Evolutionary conservation across 2,329 filamentous ascomycete genomes (phyloP), one percentile per base, ranked within the genome.

Genomic region (Penicillium sp.): DNA sequence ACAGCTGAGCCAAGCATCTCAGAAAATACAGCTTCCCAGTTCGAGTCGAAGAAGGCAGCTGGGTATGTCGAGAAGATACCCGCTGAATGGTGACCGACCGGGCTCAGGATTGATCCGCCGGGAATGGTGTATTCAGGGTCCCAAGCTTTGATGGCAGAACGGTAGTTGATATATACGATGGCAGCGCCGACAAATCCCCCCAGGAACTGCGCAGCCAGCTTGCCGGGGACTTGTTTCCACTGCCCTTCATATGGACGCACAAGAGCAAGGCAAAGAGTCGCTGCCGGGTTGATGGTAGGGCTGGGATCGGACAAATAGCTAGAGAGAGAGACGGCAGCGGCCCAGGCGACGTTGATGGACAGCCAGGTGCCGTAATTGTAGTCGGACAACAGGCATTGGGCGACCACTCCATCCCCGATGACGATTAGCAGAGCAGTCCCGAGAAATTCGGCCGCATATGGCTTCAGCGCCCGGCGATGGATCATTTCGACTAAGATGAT

Each of bases 331-430:
- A 71, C 69, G 0, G 69, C 69, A 11, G 66, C 51, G 2, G 69
- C 69, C 69, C 69, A 71, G 32, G 69, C 66, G 5, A 72, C 50
- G 54, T 72, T 72, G 56, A 72, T 72, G 20, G 69, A 72, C 11
- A 72, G 34, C 69, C 69, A 71, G 50, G 69, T 71, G 52, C 69
- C 69, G 48, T 71, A 71, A 18, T 64, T 62, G 53, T 70, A 71
- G 48, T 71, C 66, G 20, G 69, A 71, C 18, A 71, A 60, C 31
- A 71, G 55, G 42, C 65, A 66, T 51, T 71, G 69, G 4, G 69
- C 69, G 58, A 71, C 69, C 5, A 71, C 69, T 24, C 69, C 69
- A 47, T 71, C 68, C 13, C 69, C 68, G 24, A 70, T 67, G 44
- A 70, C 67, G 34, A 71, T 70, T 2, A 71, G 61, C 3, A 71